Evolutionary conservation across 2,329 filamentous ascomycete genomes (phyloP).

Genomic region (Ophiobolus disseminans): DNA sequence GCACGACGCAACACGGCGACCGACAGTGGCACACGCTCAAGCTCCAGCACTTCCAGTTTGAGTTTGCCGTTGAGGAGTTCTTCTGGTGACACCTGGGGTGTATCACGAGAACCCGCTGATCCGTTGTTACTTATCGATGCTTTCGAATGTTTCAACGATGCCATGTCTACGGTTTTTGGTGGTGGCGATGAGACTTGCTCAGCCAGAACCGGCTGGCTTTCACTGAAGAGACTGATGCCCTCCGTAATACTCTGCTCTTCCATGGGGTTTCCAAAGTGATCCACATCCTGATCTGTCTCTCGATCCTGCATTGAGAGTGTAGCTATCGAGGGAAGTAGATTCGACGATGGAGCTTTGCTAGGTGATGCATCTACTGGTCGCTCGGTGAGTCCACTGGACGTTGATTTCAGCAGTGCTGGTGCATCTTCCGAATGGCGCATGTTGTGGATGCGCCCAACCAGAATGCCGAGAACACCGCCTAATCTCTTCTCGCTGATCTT

Average conservation of each 20-base stretch:
- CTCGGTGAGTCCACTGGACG: slow-evolving; percentile 18
- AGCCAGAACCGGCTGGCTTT: slow-evolving; percentile 18
- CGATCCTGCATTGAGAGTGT: slow-evolving; percentile 35
- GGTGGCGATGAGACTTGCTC: slow-evolving; percentile 17
- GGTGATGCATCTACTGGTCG: slow-evolving; percentile 22
- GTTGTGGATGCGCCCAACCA: slow-evolving; percentile 73
- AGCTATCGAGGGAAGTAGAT: slow-evolving; percentile 25
- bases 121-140: slow-evolving; percentile 4
- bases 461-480: slow-evolving; percentile 71
- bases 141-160: slow-evolving; percentile 7
- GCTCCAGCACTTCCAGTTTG: slow-evolving; percentile 72
- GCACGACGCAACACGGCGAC: slow-evolving; percentile 72
- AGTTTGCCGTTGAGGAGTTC: slow-evolving; percentile 64
- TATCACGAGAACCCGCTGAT: slow-evolving; percentile 2
- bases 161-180: slow-evolving; percentile 5
- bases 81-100: slow-evolving; percentile 20
- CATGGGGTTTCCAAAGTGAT: slow-evolving; percentile 36
- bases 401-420: slow-evolving; percentile 11
- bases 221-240: slow-evolving; percentile 32
- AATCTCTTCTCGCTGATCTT: slow-evolving; percentile 67
- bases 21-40: slow-evolving; percentile 78
- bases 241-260: slow-evolving; percentile 33
- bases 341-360: slow-evolving; percentile 24
- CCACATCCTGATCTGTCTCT: slow-evolving; percentile 36
- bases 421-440: slow-evolving; percentile 50